These are phyloP conservation scores for Aegilops longissima DNA, from an alignment of 176 grass and related monocot genomes.

Conservation along the genomic window DNA sequence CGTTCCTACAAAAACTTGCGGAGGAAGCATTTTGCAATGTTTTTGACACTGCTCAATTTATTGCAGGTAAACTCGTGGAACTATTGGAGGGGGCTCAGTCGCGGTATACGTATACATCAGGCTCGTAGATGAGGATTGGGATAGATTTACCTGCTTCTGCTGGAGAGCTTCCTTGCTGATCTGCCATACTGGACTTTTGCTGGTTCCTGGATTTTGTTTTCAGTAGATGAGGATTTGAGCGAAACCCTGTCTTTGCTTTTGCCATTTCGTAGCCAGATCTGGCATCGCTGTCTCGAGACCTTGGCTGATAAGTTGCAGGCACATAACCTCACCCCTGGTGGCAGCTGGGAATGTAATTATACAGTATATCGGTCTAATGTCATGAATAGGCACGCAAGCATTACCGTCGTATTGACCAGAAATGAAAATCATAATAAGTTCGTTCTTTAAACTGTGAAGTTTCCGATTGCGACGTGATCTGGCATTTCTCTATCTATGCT, in stretches of 20 bases:
- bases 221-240: not conserved
- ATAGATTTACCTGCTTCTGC: not conserved
- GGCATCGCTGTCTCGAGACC: not conserved
- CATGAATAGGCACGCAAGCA: not conserved
- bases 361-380: not conserved
- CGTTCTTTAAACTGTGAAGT: not conserved
- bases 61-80: slow-evolving; percentile 81
- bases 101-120: slow-evolving; percentile 89
- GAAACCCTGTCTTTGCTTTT: not conserved
- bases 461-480: not conserved
- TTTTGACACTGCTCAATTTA: not conserved
- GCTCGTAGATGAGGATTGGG: slow-evolving; percentile 52
- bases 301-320: slow-evolving; percentile 16
- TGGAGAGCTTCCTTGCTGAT: slow-evolving; percentile 9
- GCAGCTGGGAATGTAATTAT: slow-evolving; percentile 9
- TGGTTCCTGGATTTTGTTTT: slow-evolving; percentile 11
- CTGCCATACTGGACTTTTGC: not conserved
- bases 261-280: slow-evolving; percentile 17
- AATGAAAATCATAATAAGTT: not conserved
- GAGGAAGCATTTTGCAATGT: not conserved
- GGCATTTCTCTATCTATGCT: not conserved
- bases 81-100: slow-evolving; percentile 87
- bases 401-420: not conserved
- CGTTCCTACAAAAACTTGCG: not conserved
- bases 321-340: not conserved